A percentile compares a stretch with the other conserved stretches of the same genome.
Conservation (phyloP, 2,329 filamentous ascomycete genomes). For the Sporothrix curviconia region DNA sequence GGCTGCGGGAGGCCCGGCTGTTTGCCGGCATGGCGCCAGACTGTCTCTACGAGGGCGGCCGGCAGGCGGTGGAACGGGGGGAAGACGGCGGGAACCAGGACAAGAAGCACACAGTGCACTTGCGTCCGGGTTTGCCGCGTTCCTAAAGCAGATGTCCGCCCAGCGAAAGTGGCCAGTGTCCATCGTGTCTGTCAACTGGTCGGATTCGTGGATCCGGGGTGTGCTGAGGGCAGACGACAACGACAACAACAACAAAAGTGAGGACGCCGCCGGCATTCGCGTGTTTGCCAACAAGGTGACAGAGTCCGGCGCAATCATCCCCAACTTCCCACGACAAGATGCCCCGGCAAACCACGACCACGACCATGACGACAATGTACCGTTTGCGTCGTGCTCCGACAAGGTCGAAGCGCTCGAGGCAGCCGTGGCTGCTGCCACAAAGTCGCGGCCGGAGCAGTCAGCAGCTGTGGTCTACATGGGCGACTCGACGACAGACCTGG, state of each 20-base stretch:
- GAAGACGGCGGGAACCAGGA: not conserved
- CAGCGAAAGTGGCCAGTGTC: constrained; percentile 33
- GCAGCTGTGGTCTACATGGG: constrained; percentile 44
- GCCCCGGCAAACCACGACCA: constrained; percentile 14
- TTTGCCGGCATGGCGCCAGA: constrained; percentile 35
- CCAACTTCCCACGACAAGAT: constrained; percentile 27
- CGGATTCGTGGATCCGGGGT: constrained; percentile 23
- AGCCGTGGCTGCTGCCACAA: constrained; percentile 24
- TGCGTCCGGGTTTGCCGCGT: constrained; percentile 15
- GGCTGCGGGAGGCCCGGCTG: constrained; percentile 38
- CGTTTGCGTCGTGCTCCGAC: constrained; percentile 37
- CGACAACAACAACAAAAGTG: no score
- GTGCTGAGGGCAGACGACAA: constrained; percentile 26
- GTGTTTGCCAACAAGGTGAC: constrained; percentile 41
- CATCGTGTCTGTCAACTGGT: constrained; percentile 42
- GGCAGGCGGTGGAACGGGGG: constrained; percentile 22
- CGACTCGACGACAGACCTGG: constrained; percentile 51
- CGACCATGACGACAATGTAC: constrained; percentile 15
- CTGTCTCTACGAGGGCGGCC: constrained; percentile 34
- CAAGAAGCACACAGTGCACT: not conserved
- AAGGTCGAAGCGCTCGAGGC: constrained; percentile 38
- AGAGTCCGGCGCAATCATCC: constrained; percentile 34
- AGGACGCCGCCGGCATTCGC: constrained; percentile 20
- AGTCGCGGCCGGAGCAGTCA: not conserved
- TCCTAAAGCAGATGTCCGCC: constrained; percentile 24